Evolutionary conservation across 2,329 filamentous ascomycete genomes (phyloP), one percentile per base, ranked within the genome.

Genomic region (Clonostachys rhizophaga): DNA sequence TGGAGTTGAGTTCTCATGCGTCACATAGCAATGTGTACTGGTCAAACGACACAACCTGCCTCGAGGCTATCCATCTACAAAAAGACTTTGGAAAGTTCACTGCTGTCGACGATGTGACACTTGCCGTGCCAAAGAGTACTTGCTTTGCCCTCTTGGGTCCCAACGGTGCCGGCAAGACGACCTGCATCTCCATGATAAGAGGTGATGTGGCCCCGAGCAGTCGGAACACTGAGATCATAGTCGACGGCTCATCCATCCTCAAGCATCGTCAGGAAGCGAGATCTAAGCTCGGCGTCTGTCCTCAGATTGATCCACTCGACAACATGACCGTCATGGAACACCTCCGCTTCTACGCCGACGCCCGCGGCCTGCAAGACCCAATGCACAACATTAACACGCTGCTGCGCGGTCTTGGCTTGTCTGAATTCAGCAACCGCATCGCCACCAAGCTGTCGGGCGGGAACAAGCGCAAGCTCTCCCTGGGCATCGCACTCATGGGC

Each of bases 401-500:
- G 5, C 74, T 96, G 16, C 72, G 78, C 36, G 90, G 91, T 2
- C 90, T 96, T 2, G 90, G 90, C 0, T 74, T 96, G 0, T 67
- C 75, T 7, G 75, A 78, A 0, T 95, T 91, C 67, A 72, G 79
- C 4, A 74, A 81, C 9, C 81, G 90, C 20, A 89, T 91, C 77
- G 91, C 89, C 0, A 76, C 79, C 47, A 86, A 87, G 41, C 76
- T 96, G 0, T 92, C 87, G 0, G 91, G 92, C 10, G 92, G 92
- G 33, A 96, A 96, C 69, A 95, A 95, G 70, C 78, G 91, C n/a
- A 97, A 96, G 66, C 72, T 97, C 2, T 89, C 83, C n/a, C 77
- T 96, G 0, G 91, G 87, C 4, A 95, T 96, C 47, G 91, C 91
- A 0, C 71, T 97, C 2, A 95, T 96, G 79, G 92, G 91, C 5